Base-by-base conservation (phyloP, 805 yeast genomes). In the Metschnikowia bowlesiae region DNA sequence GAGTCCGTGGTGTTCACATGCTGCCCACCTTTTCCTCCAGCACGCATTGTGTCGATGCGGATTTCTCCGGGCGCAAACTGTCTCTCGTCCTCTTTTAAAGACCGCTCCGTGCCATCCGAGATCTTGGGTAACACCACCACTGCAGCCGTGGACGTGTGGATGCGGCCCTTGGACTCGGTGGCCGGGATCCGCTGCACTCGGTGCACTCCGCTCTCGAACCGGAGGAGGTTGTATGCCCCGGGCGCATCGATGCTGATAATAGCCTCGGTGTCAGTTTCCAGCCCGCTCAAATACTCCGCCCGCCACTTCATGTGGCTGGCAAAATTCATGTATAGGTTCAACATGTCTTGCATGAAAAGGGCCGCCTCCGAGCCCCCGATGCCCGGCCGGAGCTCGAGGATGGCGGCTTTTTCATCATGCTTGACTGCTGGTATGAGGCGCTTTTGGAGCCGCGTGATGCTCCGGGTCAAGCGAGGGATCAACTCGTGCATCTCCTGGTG, bases 1-100 rank as follows among this genome's bases (percentile, higher is more conserved):
- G 97, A 89, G 63, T 92, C 98, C 0, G 98, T 94, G 11, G 96
- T 92, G 64, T 92, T 92, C 35, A 92, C 99, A 63, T 92, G 98
- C 71, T 92, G 99, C 0, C 99, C 99, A 50, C 99, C 99, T 55
- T 94, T 86, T 3, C 99, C 99, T 49, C 96, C 83, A 0, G 98
- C 89, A 58, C 99, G 77, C 96, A 92, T 94, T n/a, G 94, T 90
- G 64, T 94, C 99, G 4, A 94, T 83, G 50, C 97, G 78, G 22
- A 94, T 83, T 60, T 94, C 99, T 2, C 87, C 96, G 0, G 91
- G 88, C 16, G 82, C 82, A 66, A 94, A 89, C 50, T 80, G 80
- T 39, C 92, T 71, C 59, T 87, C 92, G 48, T 80, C 81, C 8
- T 69, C 73, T 18, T 66, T 64, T 34, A 74, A 68, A 6, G 81